Base-by-base conservation (phyloP, 768 basidiomycete genomes). In the Exsudoporus frostii region DNA sequence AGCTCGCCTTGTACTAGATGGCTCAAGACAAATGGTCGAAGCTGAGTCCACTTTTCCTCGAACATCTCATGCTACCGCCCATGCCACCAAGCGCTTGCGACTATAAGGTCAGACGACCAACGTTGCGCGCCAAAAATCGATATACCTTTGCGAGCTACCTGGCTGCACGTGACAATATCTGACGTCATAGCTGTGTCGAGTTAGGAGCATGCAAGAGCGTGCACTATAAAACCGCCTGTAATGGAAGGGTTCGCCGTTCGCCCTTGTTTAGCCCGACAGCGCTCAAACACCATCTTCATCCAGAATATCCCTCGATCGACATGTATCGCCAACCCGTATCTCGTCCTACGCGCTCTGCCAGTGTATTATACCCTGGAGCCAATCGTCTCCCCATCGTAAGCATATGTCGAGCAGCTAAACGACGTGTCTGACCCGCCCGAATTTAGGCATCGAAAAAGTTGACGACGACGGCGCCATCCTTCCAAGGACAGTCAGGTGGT, bases 21-120 rank as follows among this genome's bases (percentile, higher is more conserved):
- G 51, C 79, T 88, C 41, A 98, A 73, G 48, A 98, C 92, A n/a
- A n/a, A 61, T 94, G 90, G 62, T 98, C 95, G 65, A 98, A 96
- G 8, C 85, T 90, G 22, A 97, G 76, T 0, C 92, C 92, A 62
- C 86, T 87, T 72, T 92, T 92, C 17, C 90, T 87, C 1, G 88
- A 87, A 1, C 78, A 78, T 14, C 86, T 79, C 71, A 85, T 83
- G 55, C 79, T 79, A 36, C 81, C 86, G 32, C 85, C 86, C 82
- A 86, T 86, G 0, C 84, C 82, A 10, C 80, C 76, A 5, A 89
- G 73, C 0, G 80, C 80, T 58, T 84, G 85, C 25, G 80, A 80
- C 38, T 80, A 76, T 33, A 85, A 57, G 19, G 79, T 79, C 4
- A 83, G 79, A 34, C 86, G 71, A 36, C 87, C n/a, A n/a, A n/a